phyloP scores from a whole-genome alignment of 371 early-diverging fungal genomes.

The Mucor saturninus region DNA sequence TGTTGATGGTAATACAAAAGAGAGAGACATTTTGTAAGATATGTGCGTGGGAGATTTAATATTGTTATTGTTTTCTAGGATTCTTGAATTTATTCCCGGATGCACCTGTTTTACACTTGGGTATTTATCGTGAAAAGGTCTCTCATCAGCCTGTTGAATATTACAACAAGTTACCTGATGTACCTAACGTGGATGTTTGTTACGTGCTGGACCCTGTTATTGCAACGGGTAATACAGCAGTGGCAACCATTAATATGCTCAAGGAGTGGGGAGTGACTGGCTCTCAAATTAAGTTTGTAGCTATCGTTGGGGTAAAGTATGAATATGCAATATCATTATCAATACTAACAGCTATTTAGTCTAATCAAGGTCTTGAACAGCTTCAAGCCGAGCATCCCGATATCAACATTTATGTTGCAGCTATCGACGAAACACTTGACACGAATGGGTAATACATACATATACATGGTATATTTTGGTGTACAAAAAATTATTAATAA shows the following conservation, averaged over 20 bases:
- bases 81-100: conserved; percentile 74
- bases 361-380: conserved; percentile 62
- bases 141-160: conserved; percentile 91
- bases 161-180: conserved; percentile 86
- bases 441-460: conserved; percentile 52
- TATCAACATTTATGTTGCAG: conserved; percentile 71
- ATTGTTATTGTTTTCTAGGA: conserved; percentile 36
- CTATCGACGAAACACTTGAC: conserved; percentile 72
- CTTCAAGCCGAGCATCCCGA: conserved; percentile 76
- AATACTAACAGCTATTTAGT: conserved; percentile 27
- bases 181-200: conserved; percentile 71
- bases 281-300: conserved; percentile 72
- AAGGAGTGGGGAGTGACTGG: conserved; percentile 80
- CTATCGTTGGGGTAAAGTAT: conserved; percentile 60
- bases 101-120: conserved; percentile 80
- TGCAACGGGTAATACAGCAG: conserved; percentile 85
- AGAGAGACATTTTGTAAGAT: not conserved
- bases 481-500: not conserved
- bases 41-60: not conserved
- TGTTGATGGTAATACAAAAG: conserved; percentile 60
- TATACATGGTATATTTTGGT: not conserved
- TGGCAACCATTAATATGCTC: conserved; percentile 79
- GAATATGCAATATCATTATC: not conserved
- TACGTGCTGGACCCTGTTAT: conserved; percentile 85
- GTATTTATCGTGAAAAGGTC: conserved; percentile 82